Conservation (phyloP, 495 filamentous ascomycete species). For the Polyplosphaeria fusca region DNA sequence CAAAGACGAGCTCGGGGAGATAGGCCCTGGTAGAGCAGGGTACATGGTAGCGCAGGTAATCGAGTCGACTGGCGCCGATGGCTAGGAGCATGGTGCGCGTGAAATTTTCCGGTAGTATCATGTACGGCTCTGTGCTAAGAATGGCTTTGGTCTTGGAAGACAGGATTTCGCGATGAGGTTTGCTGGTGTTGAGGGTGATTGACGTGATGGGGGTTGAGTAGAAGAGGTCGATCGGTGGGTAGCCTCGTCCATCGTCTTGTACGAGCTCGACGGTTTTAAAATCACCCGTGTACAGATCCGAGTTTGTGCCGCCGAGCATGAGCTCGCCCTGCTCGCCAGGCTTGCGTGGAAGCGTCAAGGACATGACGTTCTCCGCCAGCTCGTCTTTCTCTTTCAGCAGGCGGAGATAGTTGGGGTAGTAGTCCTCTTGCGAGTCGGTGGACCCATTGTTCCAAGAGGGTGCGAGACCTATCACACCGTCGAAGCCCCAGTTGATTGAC, state of each 20-base stretch:
- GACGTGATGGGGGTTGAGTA: background rate
- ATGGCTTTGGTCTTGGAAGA: background rate
- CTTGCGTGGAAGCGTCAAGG: background rate
- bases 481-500: background rate
- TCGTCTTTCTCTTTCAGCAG: background rate
- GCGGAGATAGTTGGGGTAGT: background rate
- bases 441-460: background rate
- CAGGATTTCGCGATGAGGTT: background rate
- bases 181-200: background rate
- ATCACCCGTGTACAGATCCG: background rate
- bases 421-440: background rate
- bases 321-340: background rate
- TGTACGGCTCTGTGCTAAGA: background rate
- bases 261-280: background rate
- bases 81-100: background rate
- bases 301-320: conserved; percentile 3
- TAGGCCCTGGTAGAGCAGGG: background rate
- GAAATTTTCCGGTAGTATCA: background rate
- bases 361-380: background rate
- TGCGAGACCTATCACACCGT: conserved; percentile 1
- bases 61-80: background rate
- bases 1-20: background rate
- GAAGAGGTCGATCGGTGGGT: background rate
- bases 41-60: background rate
- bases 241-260: background rate